Evolutionary conservation across 331 rosid genomes (phyloP).

Genomic region (Acacia concinna): DNA sequence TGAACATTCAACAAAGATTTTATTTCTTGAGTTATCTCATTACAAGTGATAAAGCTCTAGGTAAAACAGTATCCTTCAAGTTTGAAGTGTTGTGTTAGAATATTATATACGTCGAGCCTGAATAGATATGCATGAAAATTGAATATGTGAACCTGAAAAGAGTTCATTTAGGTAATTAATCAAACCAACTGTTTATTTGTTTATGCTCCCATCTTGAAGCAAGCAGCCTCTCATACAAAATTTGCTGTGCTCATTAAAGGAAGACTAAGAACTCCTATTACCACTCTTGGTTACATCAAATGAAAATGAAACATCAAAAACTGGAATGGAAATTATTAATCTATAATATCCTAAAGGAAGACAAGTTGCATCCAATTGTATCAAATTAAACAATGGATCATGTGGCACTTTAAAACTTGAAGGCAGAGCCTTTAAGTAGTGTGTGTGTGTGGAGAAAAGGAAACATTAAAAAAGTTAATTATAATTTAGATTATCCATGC

Average conservation of each 20-base stretch:
- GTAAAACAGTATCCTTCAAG: too few species aligned
- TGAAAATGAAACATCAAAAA: too few species aligned
- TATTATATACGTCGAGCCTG: too few species aligned
- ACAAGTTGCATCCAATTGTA: neutral
- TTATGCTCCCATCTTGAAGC: neutral
- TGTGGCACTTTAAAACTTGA: neutral
- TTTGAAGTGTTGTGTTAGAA: too few species aligned
- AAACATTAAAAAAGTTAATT: too few species aligned
- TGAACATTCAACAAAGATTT: neutral
- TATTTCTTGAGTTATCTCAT: neutral
- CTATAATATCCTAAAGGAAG: neutral
- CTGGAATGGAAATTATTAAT: neutral
- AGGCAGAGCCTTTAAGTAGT: too few species aligned
- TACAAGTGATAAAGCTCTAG: neutral
- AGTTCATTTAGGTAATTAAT: neutral
- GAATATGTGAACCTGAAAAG: neutral
- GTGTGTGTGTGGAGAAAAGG: neutral
- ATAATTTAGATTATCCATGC: neutral
- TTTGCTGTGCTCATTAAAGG: neutral
- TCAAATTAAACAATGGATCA: neutral
- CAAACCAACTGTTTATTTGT: neutral
- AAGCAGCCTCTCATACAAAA: neutral
- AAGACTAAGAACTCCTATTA: too few species aligned
- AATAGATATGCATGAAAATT: too few species aligned
- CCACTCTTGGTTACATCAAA: too few species aligned